Evolutionary conservation across 768 basidiomycete species (phyloP), one percentile per base, ranked within the genome.

Genomic region (Rhodotorula babjevae): DNA sequence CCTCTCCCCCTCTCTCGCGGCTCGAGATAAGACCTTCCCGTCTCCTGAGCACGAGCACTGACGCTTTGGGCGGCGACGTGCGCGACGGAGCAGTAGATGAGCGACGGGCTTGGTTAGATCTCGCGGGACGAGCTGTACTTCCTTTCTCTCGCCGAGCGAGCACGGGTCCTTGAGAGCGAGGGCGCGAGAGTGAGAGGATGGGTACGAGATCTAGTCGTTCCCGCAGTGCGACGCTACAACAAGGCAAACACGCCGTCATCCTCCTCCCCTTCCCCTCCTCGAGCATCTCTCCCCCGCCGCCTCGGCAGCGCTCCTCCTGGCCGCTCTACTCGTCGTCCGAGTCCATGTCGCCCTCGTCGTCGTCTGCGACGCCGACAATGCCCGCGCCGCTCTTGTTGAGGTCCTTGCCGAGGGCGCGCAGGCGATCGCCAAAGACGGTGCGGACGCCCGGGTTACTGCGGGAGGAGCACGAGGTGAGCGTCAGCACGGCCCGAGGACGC

Each of bases 361-460:
- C 75, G 61, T 72, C 67, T 16, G 55, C 63, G 18, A 76, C n/a
- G 2, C 68, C 68, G 49, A 76, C 55, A 12, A 76, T 29, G 23
- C 75, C 75, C 14, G 61, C 61, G 14, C 71, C 71, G 23, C 65
- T 47, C 68, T 75, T 75, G 36, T 42, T 42, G 21, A 74, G 29
- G 49, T 77, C 76, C 63, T 77, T 77, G n/a, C 77, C 77, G 42
- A 74, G 68, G 25, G 71, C 72, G 33, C 61, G 61, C 66, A 99
- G 83, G 81, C 94, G 92, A 14, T 85, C 82, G 0, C 87, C 88
- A 66, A 98, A 93, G 0, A 89, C 88, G 79, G 91, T 91, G 61
- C 93, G 85, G 18, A 87, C 91, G 36, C 91, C 90, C 27, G 84
- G 82, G 79, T 91, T 97, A 10, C 74, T 75, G 70, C 27, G 53